These are phyloP conservation scores for Arabis hirsuta DNA, from an alignment of 345 rosid species.

Conservation along the genomic window DNA sequence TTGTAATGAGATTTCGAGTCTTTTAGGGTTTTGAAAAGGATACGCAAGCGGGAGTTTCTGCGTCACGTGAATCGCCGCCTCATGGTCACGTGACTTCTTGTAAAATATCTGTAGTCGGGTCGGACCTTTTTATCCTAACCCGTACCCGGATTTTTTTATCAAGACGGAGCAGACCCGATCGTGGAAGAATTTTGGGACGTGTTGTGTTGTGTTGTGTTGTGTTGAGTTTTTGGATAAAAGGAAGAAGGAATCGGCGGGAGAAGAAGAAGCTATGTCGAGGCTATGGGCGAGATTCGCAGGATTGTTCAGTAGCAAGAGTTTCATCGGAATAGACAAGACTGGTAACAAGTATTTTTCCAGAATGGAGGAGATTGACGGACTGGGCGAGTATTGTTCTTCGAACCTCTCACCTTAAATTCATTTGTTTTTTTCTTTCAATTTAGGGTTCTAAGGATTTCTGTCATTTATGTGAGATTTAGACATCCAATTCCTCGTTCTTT, in stretches of 20 bases:
- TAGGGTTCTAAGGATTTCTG: background rate
- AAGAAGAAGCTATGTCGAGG: conserved; percentile 63
- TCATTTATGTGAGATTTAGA: background rate
- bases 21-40: conserved; percentile 33
- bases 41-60: conserved; percentile 21
- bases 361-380: conserved; percentile 79
- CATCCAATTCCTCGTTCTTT: conserved; percentile 1
- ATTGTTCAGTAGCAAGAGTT: conserved; percentile 57
- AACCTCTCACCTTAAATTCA: conserved; percentile 12
- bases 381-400: conserved; percentile 57
- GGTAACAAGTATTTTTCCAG: conserved; percentile 86
- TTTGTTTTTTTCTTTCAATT: background rate
- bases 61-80: background rate
- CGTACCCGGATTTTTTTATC: conserved; percentile 14
- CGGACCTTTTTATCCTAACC: background rate
- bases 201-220: too few species aligned
- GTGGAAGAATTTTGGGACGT: background rate
- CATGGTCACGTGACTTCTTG: background rate
- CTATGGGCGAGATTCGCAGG: conserved; percentile 71
- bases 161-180: conserved; percentile 19
- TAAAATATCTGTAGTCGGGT: background rate
- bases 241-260: conserved; percentile 32
- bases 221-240: conserved; percentile 7
- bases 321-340: conserved; percentile 66
- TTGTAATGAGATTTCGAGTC: too few species aligned